Evolutionary conservation across 2,329 filamentous ascomycete species (phyloP).

Genomic region (Lecanicillium sp.): DNA sequence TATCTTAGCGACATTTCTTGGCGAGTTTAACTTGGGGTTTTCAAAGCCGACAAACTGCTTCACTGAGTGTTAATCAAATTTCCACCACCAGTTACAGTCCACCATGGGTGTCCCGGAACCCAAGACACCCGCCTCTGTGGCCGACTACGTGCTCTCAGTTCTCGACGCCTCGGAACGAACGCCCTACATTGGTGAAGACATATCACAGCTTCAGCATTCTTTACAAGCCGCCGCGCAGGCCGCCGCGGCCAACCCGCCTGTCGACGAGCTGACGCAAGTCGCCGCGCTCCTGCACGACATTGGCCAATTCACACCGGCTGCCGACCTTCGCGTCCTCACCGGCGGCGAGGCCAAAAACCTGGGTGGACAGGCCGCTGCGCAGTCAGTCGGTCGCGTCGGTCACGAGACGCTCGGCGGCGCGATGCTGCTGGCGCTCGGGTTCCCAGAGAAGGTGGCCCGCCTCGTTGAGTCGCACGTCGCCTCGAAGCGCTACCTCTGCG

Average conservation of each 20-base stretch:
- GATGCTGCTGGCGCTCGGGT: constrained; percentile 16
- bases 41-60: too few species aligned
- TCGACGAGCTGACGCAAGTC: constrained; percentile 18
- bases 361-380: constrained; percentile 8
- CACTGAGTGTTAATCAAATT: too few species aligned
- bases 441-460: constrained; percentile 15
- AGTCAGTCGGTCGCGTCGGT: constrained; percentile 16
- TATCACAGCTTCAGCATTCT: constrained; percentile 19
- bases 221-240: constrained; percentile 16
- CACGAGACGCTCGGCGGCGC: constrained; percentile 16
- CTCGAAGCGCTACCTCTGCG: constrained; percentile 18
- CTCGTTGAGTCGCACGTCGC: constrained; percentile 19
- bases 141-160: constrained; percentile 14
- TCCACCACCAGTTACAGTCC: neutral
- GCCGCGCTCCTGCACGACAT: constrained; percentile 19
- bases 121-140: constrained; percentile 14
- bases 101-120: constrained; percentile 9
- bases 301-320: constrained; percentile 16
- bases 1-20: too few species aligned
- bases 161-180: constrained; percentile 14
- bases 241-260: constrained; percentile 13
- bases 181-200: constrained; percentile 18
- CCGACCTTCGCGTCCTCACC: constrained; percentile 14
- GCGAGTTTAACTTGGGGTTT: too few species aligned
- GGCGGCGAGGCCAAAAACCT: constrained; percentile 14